A percentile compares a stretch with the other conserved stretches of the same genome.
These are phyloP conservation scores for Saccharomyces paradoxus DNA, from an alignment of 805 yeast species.

Conservation along the genomic window DNA sequence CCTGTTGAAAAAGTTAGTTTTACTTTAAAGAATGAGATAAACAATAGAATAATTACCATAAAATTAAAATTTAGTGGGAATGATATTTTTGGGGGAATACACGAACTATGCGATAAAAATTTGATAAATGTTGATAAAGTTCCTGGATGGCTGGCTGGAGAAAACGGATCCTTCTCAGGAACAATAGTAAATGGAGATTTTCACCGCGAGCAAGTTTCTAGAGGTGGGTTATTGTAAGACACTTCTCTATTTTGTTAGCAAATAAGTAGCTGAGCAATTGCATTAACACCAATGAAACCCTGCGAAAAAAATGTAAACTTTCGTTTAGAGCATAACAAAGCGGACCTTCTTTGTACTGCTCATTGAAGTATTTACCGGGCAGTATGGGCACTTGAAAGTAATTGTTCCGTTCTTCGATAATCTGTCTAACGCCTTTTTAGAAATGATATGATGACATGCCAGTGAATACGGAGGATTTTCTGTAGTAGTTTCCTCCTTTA, in stretches of 20 bases:
- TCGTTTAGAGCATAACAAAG: conserved; percentile 31
- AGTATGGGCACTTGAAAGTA: conserved; percentile 63
- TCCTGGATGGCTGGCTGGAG: conserved; percentile 78
- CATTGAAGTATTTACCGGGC: conserved; percentile 44
- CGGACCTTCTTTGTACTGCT: conserved; percentile 38
- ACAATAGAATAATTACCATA: conserved; percentile 17
- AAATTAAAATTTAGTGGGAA: conserved; percentile 44
- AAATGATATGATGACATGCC: conserved; percentile 58
- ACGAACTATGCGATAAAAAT: conserved; percentile 48
- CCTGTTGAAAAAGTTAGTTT: conserved; percentile 51
- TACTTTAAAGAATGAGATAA: conserved; percentile 30
- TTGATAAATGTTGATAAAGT: conserved; percentile 45
- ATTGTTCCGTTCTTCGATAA: conserved; percentile 37
- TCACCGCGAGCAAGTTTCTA: conserved; percentile 7
- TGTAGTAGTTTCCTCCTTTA: conserved; percentile 55
- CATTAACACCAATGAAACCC: too few relatives aligned
- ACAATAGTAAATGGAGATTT: conserved; percentile 34
- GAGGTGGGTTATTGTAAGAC: conserved; percentile 17
- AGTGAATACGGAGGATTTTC: conserved; percentile 55
- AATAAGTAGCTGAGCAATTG: too few relatives aligned
- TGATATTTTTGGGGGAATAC: conserved; percentile 74
- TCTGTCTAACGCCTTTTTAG: conserved; percentile 44
- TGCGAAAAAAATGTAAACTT: too few relatives aligned
- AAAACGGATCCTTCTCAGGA: conserved; percentile 52
- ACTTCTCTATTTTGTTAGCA: too few relatives aligned